Evolutionary conservation across 2,329 filamentous ascomycete species (phyloP), one percentile per base, ranked within the genome.

Genomic region (Beauveria sp.): DNA sequence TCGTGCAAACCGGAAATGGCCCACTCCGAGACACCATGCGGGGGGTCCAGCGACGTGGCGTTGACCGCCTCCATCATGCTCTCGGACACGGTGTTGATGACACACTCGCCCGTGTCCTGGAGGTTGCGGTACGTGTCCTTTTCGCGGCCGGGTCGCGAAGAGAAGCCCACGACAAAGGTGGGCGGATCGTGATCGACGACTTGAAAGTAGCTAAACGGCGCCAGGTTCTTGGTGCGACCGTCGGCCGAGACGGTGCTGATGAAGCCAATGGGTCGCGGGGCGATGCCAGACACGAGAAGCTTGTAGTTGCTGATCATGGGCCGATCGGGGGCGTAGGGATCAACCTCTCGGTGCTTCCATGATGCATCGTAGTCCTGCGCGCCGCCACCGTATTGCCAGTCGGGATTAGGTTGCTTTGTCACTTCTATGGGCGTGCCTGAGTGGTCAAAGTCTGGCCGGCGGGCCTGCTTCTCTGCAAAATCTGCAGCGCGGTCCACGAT

Each of bases 51-150:
- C 14, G 81, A 81, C 1, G 87, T 84, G 14, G 85, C 82, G 71
- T 95, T 96, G 28, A 90, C 91, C 0, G 91, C 91, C 75, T 96
- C 91, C 67, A 92, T 72, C 72, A 87, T 93, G 71, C 87, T 84
- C 75, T 95, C 90, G 2, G 82, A 85, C 67, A 96, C 88, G 65
- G 95, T 89, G 74, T 92, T 96, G 74, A 96, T 87, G 46, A 84
- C 83, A 72, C 89, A 92, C 75, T 96, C 90, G 43, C 81, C 78
- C 0, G 81, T 86, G 49, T 88, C 88, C 8, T 80, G 69, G 61
- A 96, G 77, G 70, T 93, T 92, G 66, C 78, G 79, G 61, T 93
- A 76, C n/a, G 87, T 87, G 72, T 96, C 91, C 73, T 96, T 96
- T 14, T 86, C 83, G 5, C 78, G 74, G 2, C 74, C 74, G 3